These are phyloP conservation scores for Cladorrhinum samala DNA, from an alignment of 495 filamentous ascomycete genomes.

Conservation along the genomic window DNA sequence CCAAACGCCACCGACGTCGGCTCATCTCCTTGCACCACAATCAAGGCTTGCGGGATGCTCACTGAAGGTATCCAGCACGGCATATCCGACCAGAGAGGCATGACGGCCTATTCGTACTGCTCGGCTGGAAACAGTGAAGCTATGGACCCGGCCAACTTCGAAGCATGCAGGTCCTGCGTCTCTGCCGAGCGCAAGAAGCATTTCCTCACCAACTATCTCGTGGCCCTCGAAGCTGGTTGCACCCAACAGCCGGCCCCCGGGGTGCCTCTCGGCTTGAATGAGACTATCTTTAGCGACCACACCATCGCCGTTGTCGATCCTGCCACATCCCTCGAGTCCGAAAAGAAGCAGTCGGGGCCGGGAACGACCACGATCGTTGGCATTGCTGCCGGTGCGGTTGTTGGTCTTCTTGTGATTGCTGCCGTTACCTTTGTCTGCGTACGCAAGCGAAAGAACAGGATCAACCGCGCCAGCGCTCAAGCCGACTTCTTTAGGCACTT, in stretches of 20 bases:
- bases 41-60: conserved; percentile 35
- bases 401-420: conserved; percentile 24
- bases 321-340: conserved; percentile 9
- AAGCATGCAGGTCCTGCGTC: conserved; percentile 36
- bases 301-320: conserved; percentile 40
- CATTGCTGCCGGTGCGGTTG: conserved; percentile 33
- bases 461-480: conserved; percentile 24
- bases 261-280: conserved; percentile 36
- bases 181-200: conserved; percentile 28
- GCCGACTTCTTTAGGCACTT: conserved; percentile 13
- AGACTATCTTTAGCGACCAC: conserved; percentile 39
- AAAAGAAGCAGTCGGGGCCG: conserved; percentile 10
- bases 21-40: conserved; percentile 37
- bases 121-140: conserved; percentile 21
- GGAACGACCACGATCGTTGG: conserved; percentile 32
- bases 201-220: conserved; percentile 40
- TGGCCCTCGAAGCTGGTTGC: conserved; percentile 45
- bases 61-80: conserved; percentile 25
- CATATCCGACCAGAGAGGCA: conserved; percentile 25
- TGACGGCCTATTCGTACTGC: conserved; percentile 36
- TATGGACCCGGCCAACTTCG: conserved; percentile 19
- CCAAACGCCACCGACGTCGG: conserved; percentile 36
- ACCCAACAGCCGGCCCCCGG: conserved; percentile 39
- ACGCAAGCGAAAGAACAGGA: conserved; percentile 35
- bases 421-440: conserved; percentile 31